These are phyloP conservation scores for Ligustrum vulgare DNA, from an alignment of 257 asterid genomes.

Conservation along the genomic window DNA sequence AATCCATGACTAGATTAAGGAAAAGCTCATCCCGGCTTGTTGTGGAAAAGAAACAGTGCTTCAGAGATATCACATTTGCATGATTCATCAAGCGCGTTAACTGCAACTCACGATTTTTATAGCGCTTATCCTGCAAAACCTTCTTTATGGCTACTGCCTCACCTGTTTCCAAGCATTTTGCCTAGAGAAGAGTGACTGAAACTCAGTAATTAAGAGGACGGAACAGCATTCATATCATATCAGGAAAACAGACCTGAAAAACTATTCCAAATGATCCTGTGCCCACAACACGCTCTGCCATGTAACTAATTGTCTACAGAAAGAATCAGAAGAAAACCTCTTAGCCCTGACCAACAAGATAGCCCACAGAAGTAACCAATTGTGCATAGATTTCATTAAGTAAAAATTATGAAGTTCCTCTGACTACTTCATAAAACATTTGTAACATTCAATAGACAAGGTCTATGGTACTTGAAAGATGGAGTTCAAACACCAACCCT, in stretches of 20 bases:
- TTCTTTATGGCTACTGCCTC: conserved; percentile 50
- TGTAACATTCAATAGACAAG: conserved; percentile 11
- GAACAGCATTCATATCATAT: background rate
- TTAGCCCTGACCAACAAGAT: background rate
- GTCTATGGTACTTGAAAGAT: background rate
- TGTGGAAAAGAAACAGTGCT: conserved; percentile 56
- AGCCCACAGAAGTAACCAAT: background rate
- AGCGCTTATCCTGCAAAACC: conserved; percentile 52
- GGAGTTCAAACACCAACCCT: conserved; percentile 36
- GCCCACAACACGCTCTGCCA: conserved; percentile 57
- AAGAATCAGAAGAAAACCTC: conserved; percentile 15
- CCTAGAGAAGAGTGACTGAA: conserved; percentile 24
- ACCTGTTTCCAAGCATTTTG: conserved; percentile 60
- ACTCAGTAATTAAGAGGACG: conserved; percentile 1
- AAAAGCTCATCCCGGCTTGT: conserved; percentile 54
- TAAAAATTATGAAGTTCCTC: background rate
- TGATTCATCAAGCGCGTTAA: conserved; percentile 55
- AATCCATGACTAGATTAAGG: conserved; percentile 55
- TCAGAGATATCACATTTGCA: conserved; percentile 42
- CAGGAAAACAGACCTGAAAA: conserved; percentile 37
- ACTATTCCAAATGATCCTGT: conserved; percentile 59
- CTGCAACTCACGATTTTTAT: conserved; percentile 54
- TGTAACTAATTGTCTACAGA: conserved; percentile 52
- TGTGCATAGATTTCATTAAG: background rate
- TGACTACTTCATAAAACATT: background rate